Evolutionary conservation across 164 flowering plant genomes (phyloP).

Genomic region (Macadamia tetraphylla): DNA sequence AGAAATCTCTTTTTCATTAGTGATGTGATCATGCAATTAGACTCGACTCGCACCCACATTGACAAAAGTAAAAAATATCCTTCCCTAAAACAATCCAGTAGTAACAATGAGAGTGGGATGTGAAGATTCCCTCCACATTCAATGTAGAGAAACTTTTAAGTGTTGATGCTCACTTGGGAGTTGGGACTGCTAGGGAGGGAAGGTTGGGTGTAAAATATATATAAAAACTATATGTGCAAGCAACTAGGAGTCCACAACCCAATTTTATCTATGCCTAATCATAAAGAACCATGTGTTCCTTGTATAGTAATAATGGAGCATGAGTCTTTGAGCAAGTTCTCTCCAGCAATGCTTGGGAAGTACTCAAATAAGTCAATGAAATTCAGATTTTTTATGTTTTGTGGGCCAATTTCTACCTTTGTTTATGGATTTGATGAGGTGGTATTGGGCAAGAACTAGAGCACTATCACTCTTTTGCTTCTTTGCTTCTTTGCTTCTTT

Average conservation of each 20-base stretch:
- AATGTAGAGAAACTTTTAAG: too few species aligned
- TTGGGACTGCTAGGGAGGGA: not conserved
- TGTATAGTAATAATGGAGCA: conserved; percentile 35
- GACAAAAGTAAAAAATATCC: too few species aligned
- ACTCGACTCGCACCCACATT: too few species aligned
- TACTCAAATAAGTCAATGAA: conserved; percentile 28
- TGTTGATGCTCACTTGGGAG: too few species aligned
- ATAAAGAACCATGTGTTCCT: conserved; percentile 37
- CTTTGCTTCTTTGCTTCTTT: conserved; percentile 9
- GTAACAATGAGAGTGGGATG: too few species aligned
- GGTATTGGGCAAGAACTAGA: conserved; percentile 4
- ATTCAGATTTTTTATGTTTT: not conserved
- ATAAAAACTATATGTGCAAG: conserved; percentile 5
- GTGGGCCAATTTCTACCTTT: conserved; percentile 10
- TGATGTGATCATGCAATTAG: too few species aligned
- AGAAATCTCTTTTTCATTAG: too few species aligned
- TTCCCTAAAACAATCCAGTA: too few species aligned
- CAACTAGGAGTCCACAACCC: conserved; percentile 6
- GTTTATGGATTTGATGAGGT: conserved; percentile 10
- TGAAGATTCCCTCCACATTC: too few species aligned
- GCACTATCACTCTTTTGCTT: not conserved
- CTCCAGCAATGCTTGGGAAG: conserved; percentile 41
- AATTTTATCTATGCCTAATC: conserved; percentile 14
- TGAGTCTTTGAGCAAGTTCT: conserved; percentile 31
- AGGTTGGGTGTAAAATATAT: not conserved